phyloP scores from a whole-genome alignment of 768 basidiomycete species.

The Boletus reticulatus region DNA sequence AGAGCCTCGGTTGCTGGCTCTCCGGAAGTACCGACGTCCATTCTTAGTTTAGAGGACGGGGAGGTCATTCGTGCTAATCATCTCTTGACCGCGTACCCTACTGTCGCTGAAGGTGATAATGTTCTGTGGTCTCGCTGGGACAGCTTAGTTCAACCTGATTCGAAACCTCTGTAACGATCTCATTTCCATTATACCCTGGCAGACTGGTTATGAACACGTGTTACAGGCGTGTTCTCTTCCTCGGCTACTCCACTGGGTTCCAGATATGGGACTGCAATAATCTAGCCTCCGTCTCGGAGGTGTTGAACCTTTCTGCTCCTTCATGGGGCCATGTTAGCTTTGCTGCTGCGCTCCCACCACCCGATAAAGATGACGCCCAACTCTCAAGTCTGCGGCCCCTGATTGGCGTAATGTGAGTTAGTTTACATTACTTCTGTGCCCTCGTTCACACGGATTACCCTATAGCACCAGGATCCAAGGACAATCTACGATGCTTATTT shows the following conservation, averaged over 20 bases:
- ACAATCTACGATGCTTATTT: no score
- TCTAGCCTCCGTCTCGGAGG: slow-evolving; percentile 47
- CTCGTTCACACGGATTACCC: neutral
- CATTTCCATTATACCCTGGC: neutral
- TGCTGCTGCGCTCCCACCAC: no score
- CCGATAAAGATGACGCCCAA: neutral
- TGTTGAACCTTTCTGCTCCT: slow-evolving; percentile 39
- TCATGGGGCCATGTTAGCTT: slow-evolving; percentile 24
- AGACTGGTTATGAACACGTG: neutral
- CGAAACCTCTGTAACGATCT: slow-evolving; percentile 18
- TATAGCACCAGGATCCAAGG: neutral
- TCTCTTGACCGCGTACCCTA: slow-evolving; percentile 28
- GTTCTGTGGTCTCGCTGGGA: slow-evolving; percentile 37
- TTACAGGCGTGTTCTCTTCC: slow-evolving; percentile 45
- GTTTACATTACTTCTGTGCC: neutral
- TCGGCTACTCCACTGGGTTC: slow-evolving; percentile 52
- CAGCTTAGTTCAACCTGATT: slow-evolving; percentile 15
- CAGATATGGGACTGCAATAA: slow-evolving; percentile 67
- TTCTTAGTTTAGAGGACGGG: slow-evolving; percentile 24
- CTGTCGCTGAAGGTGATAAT: slow-evolving; percentile 29
- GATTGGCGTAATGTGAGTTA: slow-evolving; percentile 35
- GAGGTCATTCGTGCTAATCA: slow-evolving; percentile 14
- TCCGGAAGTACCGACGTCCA: slow-evolving; percentile 10
- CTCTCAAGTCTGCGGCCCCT: slow-evolving; percentile 4
- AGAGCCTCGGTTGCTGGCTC: slow-evolving; percentile 9